Base-by-base conservation (phyloP, 148 eudicot genomes). In the Cornus florida region DNA sequence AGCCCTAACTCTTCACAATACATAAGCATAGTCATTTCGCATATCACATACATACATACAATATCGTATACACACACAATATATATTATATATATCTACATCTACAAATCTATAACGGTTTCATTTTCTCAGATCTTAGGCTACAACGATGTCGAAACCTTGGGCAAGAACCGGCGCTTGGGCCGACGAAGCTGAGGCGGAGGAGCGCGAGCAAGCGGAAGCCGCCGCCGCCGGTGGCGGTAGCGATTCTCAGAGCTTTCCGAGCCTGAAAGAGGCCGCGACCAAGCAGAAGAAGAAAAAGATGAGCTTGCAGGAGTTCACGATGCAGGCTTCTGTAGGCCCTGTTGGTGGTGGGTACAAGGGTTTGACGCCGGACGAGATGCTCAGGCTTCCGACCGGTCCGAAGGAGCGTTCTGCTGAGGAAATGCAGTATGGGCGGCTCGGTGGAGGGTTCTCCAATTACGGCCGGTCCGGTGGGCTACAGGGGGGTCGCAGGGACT, bases 121-220 rank as follows among this genome's bases (percentile, higher is more conserved):
- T 60, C 59, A 32, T 67, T 46, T 43, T 50, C 38, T 81, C 74
- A 75, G 79, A 75, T 76, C 72, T 76, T 23, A 20, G 41, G 70
- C 31, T 14, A 13, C 46, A 53, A 75, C 8, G 82, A 86, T 89
- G 96, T 80, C 93, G 79, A 92, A 90, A 76, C 87, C 93, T 17
- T 92, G 96, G 96, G 90, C 89, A 38, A 77, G 75, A 1, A 86
- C 89, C 91, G 93, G 93, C 78, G 85, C 86, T 14, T 92, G 97
- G 97, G 97, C 97, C 43, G 96, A 87, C 74, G 93, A 92, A 20
- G 89, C 94, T 76, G 94, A 90, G 57, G 92, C 84, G 11, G 95
- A 90, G 70, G 91, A 89, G 80, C 78, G 77, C 13, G 85, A 88
- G 62, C 74, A 75, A 67, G 84, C 80, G 24, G 81, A 77, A 12